Evolutionary conservation across 106 monocot genomes (phyloP).

Genomic region (Platanthera guangdongensis): DNA sequence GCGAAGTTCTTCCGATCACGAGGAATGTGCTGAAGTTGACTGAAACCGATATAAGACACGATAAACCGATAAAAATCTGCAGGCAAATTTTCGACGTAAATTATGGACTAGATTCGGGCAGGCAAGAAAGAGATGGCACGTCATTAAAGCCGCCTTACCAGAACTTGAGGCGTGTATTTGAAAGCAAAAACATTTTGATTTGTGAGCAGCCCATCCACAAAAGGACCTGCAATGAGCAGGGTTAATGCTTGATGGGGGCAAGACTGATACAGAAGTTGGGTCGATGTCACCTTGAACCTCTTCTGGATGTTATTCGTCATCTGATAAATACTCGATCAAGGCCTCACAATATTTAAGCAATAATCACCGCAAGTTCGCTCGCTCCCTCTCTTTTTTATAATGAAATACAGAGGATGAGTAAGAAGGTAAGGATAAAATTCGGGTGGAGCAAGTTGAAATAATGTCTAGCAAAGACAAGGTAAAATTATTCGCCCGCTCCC

Average conservation of each 20-base stretch:
- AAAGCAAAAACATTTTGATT: conserved; percentile 80
- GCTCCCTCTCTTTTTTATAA: no score
- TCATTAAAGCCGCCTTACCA: conserved; percentile 31
- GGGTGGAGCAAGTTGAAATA: no score
- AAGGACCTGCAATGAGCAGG: conserved; percentile 68
- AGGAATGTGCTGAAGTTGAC: conserved; percentile 41
- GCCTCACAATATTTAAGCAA: not conserved
- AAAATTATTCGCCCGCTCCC: no score
- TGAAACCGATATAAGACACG: conserved; percentile 57
- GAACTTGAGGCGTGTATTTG: conserved; percentile 74
- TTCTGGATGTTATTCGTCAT: conserved; percentile 99
- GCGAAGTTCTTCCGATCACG: conserved; percentile 71
- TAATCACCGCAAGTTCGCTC: no score
- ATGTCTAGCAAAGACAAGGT: no score
- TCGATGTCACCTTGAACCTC: conserved; percentile 94
- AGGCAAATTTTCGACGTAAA: conserved; percentile 1
- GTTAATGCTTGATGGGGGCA: conserved; percentile 88
- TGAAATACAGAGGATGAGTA: no score
- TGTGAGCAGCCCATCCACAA: conserved; percentile 83
- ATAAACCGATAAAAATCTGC: conserved; percentile 49
- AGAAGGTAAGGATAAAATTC: no score
- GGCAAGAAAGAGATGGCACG: not conserved
- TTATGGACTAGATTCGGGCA: not conserved
- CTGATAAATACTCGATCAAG: conserved; percentile 58
- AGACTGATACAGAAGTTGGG: conserved; percentile 91